A percentile compares a stretch with the other conserved stretches of the same genome.
phyloP scores from a whole-genome alignment of 2,329 filamentous ascomycete genomes.

The Alternaria sp. region DNA sequence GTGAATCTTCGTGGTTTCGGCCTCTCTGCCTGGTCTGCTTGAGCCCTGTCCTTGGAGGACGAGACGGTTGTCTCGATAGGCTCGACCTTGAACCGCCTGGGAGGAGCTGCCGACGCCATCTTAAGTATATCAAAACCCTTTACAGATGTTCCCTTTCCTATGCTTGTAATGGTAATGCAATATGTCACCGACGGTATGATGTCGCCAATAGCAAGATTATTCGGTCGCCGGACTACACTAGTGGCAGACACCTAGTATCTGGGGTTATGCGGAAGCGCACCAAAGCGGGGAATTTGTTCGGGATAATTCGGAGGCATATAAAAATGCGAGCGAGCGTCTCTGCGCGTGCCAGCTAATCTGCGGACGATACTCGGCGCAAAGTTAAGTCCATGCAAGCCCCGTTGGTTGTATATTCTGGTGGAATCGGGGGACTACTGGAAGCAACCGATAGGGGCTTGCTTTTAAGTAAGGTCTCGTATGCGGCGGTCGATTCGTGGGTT shows the following conservation, averaged over 20 bases:
- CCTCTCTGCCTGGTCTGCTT: slow-evolving; percentile 57
- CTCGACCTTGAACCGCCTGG: slow-evolving; percentile 51
- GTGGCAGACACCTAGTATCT: slow-evolving; percentile 26
- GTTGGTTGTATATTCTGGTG: not conserved
- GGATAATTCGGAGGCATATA: slow-evolving; percentile 31
- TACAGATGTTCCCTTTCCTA: slow-evolving; percentile 15
- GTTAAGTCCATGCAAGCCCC: slow-evolving; percentile 14
- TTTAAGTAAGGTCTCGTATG: slow-evolving; percentile 5
- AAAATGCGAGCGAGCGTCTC: slow-evolving; percentile 18
- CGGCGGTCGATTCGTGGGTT: slow-evolving; percentile 14
- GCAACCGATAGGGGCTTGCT: not conserved
- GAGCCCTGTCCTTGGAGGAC: slow-evolving; percentile 70
- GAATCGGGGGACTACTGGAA: not conserved
- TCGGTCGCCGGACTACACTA: slow-evolving; percentile 34
- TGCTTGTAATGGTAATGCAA: slow-evolving; percentile 13
- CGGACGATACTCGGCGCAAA: slow-evolving; percentile 9
- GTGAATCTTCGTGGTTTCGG: slow-evolving; percentile 43
- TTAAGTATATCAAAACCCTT: slow-evolving; percentile 11
- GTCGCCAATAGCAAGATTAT: slow-evolving; percentile 26
- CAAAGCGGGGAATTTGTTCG: slow-evolving; percentile 38
- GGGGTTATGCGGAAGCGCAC: slow-evolving; percentile 35
- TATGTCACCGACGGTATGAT: slow-evolving; percentile 29
- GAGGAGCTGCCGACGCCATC: slow-evolving; percentile 46
- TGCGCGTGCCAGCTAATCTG: slow-evolving; percentile 3
- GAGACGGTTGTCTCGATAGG: slow-evolving; percentile 47